Base-by-base conservation (phyloP, 768 basidiomycete species). In the Termitomyces sp. region DNA sequence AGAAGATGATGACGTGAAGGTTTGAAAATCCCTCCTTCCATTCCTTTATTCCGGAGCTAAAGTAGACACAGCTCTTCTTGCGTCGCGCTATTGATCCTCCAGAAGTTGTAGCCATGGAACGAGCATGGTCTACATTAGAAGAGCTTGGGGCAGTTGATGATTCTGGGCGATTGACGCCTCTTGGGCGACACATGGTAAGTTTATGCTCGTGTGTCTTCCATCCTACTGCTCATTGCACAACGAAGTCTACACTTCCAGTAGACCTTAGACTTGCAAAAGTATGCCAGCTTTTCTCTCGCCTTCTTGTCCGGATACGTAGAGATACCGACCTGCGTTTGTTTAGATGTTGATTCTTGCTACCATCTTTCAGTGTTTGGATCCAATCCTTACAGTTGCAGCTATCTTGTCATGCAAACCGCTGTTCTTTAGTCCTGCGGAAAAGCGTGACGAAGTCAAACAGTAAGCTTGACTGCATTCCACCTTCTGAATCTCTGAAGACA, bases 211-310 rank as follows among this genome's bases (percentile, higher is more conserved):
- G 28, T 12, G 26, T 12, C 38, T 36, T 26, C 26, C 30, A 12
- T 38, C 28, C 51, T 33, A 47, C 6, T 52, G 20, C 53, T 61
- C 14, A 65, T 30, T 22, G 26, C 33, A 38, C 54, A 24, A 26
- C 58, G 13, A 64, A 94, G 90, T 80, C 90, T 2, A 80, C 86
- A 72, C 78, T 97, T n/a, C 94, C 94, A 1, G 75, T 96, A 14
- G 95, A 98, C 70, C 74, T 95, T 10, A 80, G 92, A 42, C 79
- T 98, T 28, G 92, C 85, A 8, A 98, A 97, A 79, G 90, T 89
- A 56, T 13, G 65, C 22, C 28, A 43, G 18, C 28, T 32, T 30
- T 28, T 22, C 6, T 32, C 24, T 18, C 7, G 24, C 40, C 12
- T 12, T 12, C 12, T 46, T 6, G 13, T 26, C 5, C 44, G 13